phyloP scores from a whole-genome alignment of 306 rosid species.

The Medicago lupulina region DNA sequence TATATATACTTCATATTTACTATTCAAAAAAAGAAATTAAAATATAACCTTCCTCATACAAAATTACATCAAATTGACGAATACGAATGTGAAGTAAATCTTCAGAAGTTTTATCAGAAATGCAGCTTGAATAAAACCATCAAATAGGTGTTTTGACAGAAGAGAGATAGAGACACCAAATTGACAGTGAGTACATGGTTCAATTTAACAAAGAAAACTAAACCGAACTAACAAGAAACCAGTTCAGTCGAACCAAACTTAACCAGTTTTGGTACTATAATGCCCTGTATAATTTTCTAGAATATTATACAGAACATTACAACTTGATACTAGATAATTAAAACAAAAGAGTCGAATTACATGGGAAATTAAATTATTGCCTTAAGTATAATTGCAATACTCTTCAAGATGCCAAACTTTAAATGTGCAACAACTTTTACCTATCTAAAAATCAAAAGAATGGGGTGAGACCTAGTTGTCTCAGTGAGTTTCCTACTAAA shows the following conservation, averaged over 20 bases:
- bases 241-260: neutral
- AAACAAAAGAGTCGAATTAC: too few species aligned
- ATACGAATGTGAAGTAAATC: neutral
- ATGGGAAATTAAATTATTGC: too few species aligned
- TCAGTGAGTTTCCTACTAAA: too few species aligned
- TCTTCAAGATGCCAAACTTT: too few species aligned
- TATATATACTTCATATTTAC: too few species aligned
- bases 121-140: conserved; percentile 44
- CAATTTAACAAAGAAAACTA: neutral
- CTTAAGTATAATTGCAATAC: too few species aligned
- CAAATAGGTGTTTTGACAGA: neutral
- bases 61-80: neutral
- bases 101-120: conserved; percentile 32
- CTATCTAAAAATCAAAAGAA: too few species aligned
- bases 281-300: too few species aligned
- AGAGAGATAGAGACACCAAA: neutral
- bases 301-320: too few species aligned
- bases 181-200: neutral
- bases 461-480: too few species aligned
- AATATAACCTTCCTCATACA: neutral
- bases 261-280: neutral
- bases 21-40: too few species aligned
- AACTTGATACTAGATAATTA: neutral
- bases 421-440: too few species aligned
- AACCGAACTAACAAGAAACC: neutral